Percentiles rank a stretch among this genome's conserved stretches.
These are phyloP conservation scores for Solanum pennellii DNA, from an alignment of 257 asterid species.

Conservation along the genomic window DNA sequence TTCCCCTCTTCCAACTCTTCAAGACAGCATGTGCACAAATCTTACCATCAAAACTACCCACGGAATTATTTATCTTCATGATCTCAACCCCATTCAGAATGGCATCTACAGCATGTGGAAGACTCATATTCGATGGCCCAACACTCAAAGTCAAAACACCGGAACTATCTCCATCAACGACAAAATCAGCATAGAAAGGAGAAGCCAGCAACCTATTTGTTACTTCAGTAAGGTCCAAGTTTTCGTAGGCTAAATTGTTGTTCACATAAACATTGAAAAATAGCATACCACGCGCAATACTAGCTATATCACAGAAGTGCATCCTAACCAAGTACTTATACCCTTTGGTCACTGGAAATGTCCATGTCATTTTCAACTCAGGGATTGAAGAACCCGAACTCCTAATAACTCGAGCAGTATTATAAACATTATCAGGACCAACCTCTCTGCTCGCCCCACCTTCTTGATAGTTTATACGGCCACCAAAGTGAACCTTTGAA, in stretches of 20 bases:
- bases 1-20: conserved; percentile 53
- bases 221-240: conserved; percentile 50
- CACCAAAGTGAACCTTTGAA: conserved; percentile 37
- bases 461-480: conserved; percentile 42
- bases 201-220: conserved; percentile 58
- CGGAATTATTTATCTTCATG: conserved; percentile 60
- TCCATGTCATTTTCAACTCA: conserved; percentile 45
- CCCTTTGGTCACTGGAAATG: conserved; percentile 49
- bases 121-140: conserved; percentile 67
- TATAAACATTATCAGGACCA: conserved; percentile 85
- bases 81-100: conserved; percentile 85
- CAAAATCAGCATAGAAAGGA: conserved; percentile 83
- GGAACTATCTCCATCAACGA: conserved; percentile 33
- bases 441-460: conserved; percentile 92
- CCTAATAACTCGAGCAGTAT: conserved; percentile 59
- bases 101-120: conserved; percentile 57
- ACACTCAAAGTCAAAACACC: conserved; percentile 43
- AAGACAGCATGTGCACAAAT: conserved; percentile 38
- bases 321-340: conserved; percentile 54
- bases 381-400: conserved; percentile 37
- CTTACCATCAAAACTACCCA: conserved; percentile 68
- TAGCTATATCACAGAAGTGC: conserved; percentile 92
- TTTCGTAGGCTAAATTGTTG: conserved; percentile 57
- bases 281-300: conserved; percentile 41
- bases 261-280: conserved; percentile 79